phyloP scores from a whole-genome alignment of 2,329 filamentous ascomycete species.

The Bipolaris victoriae region DNA sequence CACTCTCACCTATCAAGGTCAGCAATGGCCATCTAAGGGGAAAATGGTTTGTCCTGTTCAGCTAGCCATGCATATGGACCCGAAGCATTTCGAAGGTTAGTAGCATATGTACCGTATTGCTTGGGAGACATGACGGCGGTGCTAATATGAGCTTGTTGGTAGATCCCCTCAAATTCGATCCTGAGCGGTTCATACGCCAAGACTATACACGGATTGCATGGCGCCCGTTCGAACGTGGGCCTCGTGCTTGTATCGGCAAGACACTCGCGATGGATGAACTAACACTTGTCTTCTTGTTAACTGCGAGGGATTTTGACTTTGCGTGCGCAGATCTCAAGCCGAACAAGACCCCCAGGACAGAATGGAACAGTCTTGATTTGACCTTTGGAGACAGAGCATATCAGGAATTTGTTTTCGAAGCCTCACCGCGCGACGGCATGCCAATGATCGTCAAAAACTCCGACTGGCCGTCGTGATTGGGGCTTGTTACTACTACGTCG shows the following conservation, averaged over 20 bases:
- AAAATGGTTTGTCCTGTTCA: conserved; percentile 53
- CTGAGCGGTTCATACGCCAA: conserved; percentile 49
- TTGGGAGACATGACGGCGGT: background rate
- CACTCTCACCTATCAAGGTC: conserved; percentile 50
- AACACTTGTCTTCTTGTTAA: conserved; percentile 58
- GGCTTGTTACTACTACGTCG: background rate
- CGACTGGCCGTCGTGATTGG: conserved; percentile 17
- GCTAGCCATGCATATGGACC: conserved; percentile 45
- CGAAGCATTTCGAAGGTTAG: conserved; percentile 32
- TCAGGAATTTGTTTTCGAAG: conserved; percentile 41
- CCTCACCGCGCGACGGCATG: conserved; percentile 42
- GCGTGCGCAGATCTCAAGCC: conserved; percentile 34
- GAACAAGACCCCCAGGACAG: conserved; percentile 31
- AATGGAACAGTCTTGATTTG: conserved; percentile 37
- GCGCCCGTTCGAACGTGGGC: conserved; percentile 62
- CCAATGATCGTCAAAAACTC: conserved; percentile 38
- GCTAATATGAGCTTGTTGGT: conserved; percentile 3
- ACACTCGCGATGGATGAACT: conserved; percentile 62
- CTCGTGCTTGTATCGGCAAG: conserved; percentile 64
- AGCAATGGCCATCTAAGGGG: conserved; percentile 53
- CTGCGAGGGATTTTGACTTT: conserved; percentile 59
- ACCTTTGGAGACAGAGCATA: conserved; percentile 41
- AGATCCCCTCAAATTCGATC: conserved; percentile 32
- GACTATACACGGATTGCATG: conserved; percentile 56
- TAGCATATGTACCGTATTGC: background rate